Evolutionary conservation across 306 rosid genomes (phyloP).

Genomic region (Fagus sylvatica): DNA sequence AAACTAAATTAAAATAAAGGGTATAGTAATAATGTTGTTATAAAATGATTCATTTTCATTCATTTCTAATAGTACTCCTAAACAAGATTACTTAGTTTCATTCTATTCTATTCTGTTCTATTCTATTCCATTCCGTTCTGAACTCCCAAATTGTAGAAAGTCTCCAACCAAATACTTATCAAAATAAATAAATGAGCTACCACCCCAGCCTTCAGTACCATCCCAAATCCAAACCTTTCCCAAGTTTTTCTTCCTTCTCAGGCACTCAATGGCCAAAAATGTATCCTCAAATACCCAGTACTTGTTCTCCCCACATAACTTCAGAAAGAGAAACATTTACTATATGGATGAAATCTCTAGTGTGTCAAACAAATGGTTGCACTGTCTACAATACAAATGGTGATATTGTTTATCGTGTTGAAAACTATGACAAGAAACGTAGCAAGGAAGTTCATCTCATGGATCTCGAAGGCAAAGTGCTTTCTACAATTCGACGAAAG

Average conservation of each 20-base stretch:
- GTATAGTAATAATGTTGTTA: too few species aligned
- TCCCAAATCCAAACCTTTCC: neutral
- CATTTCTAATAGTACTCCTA: too few species aligned
- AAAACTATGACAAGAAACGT: conserved; percentile 73
- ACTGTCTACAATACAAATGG: conserved; percentile 76
- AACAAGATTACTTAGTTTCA: too few species aligned
- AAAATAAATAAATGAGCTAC: neutral
- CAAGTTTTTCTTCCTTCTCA: neutral
- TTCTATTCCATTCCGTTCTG: too few species aligned
- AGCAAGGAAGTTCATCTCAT: conserved; percentile 75
- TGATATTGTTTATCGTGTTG: conserved; percentile 69
- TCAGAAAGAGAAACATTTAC: conserved; percentile 62
- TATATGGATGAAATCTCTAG: conserved; percentile 92
- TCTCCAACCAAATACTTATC: neutral
- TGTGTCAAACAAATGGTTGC: conserved; percentile 80
- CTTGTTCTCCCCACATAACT: conserved; percentile 21
- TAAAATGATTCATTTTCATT: too few species aligned
- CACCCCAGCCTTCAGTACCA: neutral
- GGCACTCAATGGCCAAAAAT: conserved; percentile 45
- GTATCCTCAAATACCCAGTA: conserved; percentile 37
- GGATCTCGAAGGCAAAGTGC: conserved; percentile 70
- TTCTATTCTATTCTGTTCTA: too few species aligned
- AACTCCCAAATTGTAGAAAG: too few species aligned
- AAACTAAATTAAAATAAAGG: too few species aligned
- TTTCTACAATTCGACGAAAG: conserved; percentile 63